Base-by-base conservation (phyloP, 768 basidiomycete genomes). In the Suillus subalutaceus region DNA sequence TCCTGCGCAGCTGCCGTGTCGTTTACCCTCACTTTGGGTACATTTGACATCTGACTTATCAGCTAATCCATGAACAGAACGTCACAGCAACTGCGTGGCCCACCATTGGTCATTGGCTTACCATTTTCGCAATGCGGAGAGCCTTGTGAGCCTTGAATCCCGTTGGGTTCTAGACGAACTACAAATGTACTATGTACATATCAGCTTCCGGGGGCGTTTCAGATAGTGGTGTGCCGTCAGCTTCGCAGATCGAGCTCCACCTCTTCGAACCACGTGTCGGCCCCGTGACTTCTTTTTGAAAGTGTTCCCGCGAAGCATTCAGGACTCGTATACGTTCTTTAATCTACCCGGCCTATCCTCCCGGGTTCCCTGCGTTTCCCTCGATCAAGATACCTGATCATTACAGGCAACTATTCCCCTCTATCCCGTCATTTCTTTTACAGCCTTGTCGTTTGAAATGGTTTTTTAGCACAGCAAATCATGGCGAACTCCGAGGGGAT, bases 241-340 rank as follows among this genome's bases (percentile, higher is more conserved):
- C 35, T 56, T 56, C 55, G 32, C 55, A 20, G 35, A 56, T 56
- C 55, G 35, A 56, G 6, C 55, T 35, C 55, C 55, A 56, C 32
- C 53, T 32, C 53, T 56, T 56, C 55, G 55, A n/a, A 37, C 20
- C 55, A 56, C 35, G 55, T 56, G 55, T 35, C 55, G 32, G 55
- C 55, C 32, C 55, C 55, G 55, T 56, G 37, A 12, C 35, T 10
- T 13, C 32, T 10, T 56, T 35, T 56, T 35, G 12, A 56, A n/a
- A 37, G 20, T 56, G 20, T 35, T 56, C 55, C 55, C 55, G 55
- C 55, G 55, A 56, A 56, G 55, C 55, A 56, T 37, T 12, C 35
- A 56, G 20, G 35, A 37, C 20, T 56, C 10, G 12, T 37, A 35
- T 20, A 37, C 35, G 20, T 56, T 56, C 55, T 56, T 35, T 37